Percentiles rank a stretch among this genome's conserved stretches.
Conservation (phyloP, 2,329 filamentous ascomycete species). For the Ceratocystis huliohia region DNA sequence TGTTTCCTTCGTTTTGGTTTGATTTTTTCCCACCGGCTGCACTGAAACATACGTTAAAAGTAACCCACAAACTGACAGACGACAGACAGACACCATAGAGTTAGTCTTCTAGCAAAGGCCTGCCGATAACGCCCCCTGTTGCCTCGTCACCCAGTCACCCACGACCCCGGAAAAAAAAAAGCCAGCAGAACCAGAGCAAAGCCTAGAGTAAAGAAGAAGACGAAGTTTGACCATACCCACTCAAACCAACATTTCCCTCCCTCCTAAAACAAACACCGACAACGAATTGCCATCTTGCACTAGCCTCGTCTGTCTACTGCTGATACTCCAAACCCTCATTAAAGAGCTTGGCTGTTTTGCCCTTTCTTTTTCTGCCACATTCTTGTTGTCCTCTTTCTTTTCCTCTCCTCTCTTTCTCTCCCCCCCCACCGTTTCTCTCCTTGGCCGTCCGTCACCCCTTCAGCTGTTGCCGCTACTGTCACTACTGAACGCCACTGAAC, state of each 20-base stretch:
- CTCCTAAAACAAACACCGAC: not conserved
- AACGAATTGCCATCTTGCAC: slow-evolving; percentile 4
- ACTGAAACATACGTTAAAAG: not conserved
- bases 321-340: too few species aligned
- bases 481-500: not conserved
- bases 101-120: not conserved
- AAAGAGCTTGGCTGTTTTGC: not conserved
- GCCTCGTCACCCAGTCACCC: slow-evolving; percentile 6
- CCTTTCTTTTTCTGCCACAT: not conserved
- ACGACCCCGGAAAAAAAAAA: slow-evolving; percentile 9
- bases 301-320: not conserved
- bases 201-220: too few species aligned
- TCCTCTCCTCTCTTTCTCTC: not conserved
- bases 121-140: slow-evolving; percentile 12
- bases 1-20: not conserved
- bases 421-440: not conserved
- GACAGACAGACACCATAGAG: not conserved
- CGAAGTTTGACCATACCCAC: not conserved
- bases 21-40: not conserved
- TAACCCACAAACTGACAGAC: not conserved
- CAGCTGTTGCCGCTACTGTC: not conserved
- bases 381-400: not conserved
- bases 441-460: not conserved
- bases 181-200: slow-evolving; percentile 1
- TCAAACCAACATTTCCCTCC: not conserved